These are phyloP conservation scores for Marchantia polymorpha DNA, from an alignment of 225 moss, liverwort and hornwort genomes.

Conservation along the genomic window DNA sequence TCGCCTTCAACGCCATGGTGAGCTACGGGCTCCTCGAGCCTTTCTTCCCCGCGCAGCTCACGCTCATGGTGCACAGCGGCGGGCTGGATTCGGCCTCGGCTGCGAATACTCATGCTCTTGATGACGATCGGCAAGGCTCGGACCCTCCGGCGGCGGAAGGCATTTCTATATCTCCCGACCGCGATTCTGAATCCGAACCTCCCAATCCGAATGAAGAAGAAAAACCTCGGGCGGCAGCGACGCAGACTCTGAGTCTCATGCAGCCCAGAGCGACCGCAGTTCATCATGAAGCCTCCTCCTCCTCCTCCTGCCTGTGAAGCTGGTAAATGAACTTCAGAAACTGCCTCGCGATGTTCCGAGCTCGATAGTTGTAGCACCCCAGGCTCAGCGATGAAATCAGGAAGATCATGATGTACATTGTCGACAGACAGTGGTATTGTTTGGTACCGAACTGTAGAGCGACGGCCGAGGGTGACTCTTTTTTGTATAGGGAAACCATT, in stretches of 20 bases:
- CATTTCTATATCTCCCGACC: not conserved
- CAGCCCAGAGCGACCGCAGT: not conserved
- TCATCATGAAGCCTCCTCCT: not conserved
- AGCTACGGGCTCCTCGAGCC: constrained; percentile 1
- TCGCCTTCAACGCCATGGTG: not conserved
- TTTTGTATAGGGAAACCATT: not conserved
- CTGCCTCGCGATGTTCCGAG: not conserved
- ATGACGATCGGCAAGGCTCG: not conserved
- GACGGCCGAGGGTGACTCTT: not conserved
- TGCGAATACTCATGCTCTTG: not conserved
- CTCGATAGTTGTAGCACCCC: not conserved
- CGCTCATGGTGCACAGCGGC: not conserved
- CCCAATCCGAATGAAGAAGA: not conserved
- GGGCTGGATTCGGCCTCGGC: too few species aligned
- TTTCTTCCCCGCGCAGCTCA: not conserved
- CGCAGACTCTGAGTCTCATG: not conserved
- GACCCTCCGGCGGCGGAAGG: not conserved
- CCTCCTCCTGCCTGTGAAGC: not conserved
- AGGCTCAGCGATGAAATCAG: not conserved
- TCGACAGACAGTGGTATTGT: not conserved
- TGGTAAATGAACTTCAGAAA: not conserved
- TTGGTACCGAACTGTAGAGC: not conserved
- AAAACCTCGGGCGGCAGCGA: not conserved
- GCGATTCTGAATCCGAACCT: not conserved
- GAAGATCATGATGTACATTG: not conserved